Conservation (phyloP, 1,284 basidiomycete species). For the Flammula alnicola region DNA sequence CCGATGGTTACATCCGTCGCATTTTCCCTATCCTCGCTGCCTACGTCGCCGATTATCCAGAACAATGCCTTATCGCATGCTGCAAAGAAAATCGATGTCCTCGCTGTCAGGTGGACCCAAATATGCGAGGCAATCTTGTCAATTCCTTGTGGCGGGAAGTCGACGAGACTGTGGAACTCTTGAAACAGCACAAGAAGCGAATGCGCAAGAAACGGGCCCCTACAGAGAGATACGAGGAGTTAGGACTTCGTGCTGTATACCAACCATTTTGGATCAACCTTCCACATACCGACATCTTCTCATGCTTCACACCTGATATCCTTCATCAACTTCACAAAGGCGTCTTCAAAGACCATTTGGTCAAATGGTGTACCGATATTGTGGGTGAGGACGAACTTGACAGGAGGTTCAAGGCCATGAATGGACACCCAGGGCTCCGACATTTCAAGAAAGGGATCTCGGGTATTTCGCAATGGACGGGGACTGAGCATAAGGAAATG, state of each 20-base stretch:
- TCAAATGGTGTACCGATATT: slow-evolving; percentile 30
- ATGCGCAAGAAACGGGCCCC: slow-evolving; percentile 9
- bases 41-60: not conserved
- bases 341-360: slow-evolving; percentile 39
- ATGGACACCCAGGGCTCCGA: slow-evolving; percentile 26
- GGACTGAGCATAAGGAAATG: slow-evolving; percentile 33
- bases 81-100: slow-evolving; percentile 29
- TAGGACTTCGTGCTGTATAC: slow-evolving; percentile 19
- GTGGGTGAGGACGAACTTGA: slow-evolving; percentile 31
- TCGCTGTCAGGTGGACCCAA: slow-evolving; percentile 25
- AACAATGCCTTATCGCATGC: slow-evolving; percentile 1
- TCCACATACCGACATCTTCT: slow-evolving; percentile 38
- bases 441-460: slow-evolving; percentile 38
- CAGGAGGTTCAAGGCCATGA: slow-evolving; percentile 27
- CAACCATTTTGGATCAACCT: slow-evolving; percentile 39
- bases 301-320: slow-evolving; percentile 32
- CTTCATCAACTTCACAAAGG: slow-evolving; percentile 45
- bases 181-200: not conserved
- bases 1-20: not conserved
- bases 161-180: not conserved
- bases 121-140: slow-evolving; percentile 20
- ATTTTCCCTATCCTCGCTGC: not conserved
- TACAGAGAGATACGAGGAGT: slow-evolving; percentile 21
- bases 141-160: not conserved
- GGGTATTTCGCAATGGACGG: slow-evolving; percentile 30